Base-by-base conservation (phyloP, 805 yeast genomes). In the Candida morakotiae region DNA sequence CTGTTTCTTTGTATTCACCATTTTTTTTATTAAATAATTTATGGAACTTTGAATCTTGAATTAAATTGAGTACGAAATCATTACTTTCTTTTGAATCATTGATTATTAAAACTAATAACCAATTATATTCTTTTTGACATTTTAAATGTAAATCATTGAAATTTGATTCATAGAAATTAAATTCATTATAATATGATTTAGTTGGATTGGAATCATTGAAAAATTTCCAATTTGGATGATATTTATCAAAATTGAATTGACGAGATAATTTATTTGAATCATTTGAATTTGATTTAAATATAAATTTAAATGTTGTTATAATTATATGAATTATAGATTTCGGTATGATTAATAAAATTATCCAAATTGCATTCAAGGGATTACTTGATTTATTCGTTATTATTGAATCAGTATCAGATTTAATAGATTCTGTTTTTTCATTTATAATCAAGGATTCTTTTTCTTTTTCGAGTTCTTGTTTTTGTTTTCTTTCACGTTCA, bases 301-400 rank as follows among this genome's bases (percentile, higher is more conserved):
- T 28, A 32, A 46, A 52, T 29, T 48, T 51, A 31, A 60, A 42
- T 3, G 59, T 47, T 1, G 76, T 67, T 9, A 65, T 50, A 1
- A 75, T 48, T 7, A 75, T 37, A 8, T 64, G 60, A 33, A 75
- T 59, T 7, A 77, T 33, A 1, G 78, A 46, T 39, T 66, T 71
- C 9, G 88, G 89, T 9, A 83, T 55, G 5, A 81, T 43, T 52
- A 81, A 55, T 2, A 83, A 46, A 1, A 81, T 51, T 35, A 80
- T 62, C 47, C 81, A 51, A 5, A 79, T 37, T 2, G 81, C 72
- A 11, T 46, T 31, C 8, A 50, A 37, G 9, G 52, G 43, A 18
- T 32, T 32, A 17, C 16, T 22, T 19, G 10, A 59, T 13, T 36
- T 40, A 9, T 31, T 22, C 5, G 14, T n/a, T 3, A 13, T 16